phyloP scores from a whole-genome alignment of 176 grass and related monocot species.

The Musa itinerans region DNA sequence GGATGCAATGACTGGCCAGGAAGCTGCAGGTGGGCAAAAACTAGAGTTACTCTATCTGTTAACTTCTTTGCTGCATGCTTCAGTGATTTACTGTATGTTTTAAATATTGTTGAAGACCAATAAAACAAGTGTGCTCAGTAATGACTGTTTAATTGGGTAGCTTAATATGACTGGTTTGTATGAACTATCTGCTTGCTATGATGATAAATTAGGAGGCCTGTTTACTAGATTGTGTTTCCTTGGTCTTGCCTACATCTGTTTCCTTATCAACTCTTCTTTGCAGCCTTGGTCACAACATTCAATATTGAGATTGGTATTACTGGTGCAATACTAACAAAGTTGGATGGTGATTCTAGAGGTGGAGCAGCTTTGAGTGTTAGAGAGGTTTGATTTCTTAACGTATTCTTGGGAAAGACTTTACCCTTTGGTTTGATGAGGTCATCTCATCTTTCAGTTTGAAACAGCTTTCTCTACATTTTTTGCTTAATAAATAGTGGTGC shows the following conservation, averaged over 20 bases:
- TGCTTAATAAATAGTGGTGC: too few species aligned
- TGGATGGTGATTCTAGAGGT: constrained; percentile 97
- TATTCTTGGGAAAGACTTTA: neutral
- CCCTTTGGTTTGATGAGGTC: too few species aligned
- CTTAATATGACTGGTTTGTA: neutral
- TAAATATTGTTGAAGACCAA: neutral
- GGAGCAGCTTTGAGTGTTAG: constrained; percentile 95
- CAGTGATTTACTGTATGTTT: neutral
- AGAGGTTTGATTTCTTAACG: constrained; percentile 46
- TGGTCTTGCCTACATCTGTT: constrained; percentile 9
- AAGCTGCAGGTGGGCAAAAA: constrained; percentile 71
- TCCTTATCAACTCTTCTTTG: constrained; percentile 13
- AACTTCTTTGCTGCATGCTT: neutral
- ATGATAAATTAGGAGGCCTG: neutral
- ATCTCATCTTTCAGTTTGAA: too few species aligned
- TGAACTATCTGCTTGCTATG: neutral
- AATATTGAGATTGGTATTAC: constrained; percentile 90
- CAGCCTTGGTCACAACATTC: constrained; percentile 92
- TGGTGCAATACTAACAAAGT: constrained; percentile 95
- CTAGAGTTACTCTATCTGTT: neutral
- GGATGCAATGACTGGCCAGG: constrained; percentile 98
- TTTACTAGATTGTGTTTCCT: neutral
- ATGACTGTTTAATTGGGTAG: neutral
- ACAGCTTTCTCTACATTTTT: too few species aligned
- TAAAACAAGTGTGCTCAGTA: neutral